Percentiles rank a stretch among this genome's conserved stretches.
Evolutionary conservation across 257 asterid species (phyloP).

Genomic region (Rubia yunnanensis): DNA sequence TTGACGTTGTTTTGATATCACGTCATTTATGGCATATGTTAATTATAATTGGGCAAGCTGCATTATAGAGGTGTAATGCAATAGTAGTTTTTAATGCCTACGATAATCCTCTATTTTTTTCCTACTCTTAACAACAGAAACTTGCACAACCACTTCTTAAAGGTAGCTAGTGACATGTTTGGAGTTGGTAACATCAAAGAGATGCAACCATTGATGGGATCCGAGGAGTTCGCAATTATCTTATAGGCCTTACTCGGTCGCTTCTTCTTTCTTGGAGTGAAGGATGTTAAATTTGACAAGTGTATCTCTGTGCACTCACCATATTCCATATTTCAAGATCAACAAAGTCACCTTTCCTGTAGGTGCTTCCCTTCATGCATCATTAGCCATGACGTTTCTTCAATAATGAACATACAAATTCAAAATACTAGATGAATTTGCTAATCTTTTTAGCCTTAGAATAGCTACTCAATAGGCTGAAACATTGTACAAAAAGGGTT

Average conservation of each 20-base stretch:
- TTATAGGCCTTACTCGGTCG: conserved; percentile 73
- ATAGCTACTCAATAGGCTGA: neutral
- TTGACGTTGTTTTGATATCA: neutral
- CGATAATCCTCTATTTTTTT: conserved; percentile 50
- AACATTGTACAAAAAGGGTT: neutral
- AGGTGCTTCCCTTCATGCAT: conserved; percentile 95
- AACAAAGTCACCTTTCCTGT: conserved; percentile 68
- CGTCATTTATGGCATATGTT: conserved; percentile 31
- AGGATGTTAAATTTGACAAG: conserved; percentile 33
- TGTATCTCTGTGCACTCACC: conserved; percentile 59
- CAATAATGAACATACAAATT: neutral
- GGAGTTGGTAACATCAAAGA: conserved; percentile 38
- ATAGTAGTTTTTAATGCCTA: conserved; percentile 38
- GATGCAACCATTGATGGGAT: conserved; percentile 67
- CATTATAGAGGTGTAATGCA: conserved; percentile 89
- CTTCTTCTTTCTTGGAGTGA: conserved; percentile 63
- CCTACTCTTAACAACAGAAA: conserved; percentile 51
- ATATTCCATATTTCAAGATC: conserved; percentile 39
- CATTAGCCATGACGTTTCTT: conserved; percentile 53
- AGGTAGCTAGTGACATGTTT: conserved; percentile 65
- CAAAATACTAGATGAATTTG: conserved; percentile 1
- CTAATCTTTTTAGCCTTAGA: neutral
- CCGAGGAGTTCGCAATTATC: conserved; percentile 75
- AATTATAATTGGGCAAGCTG: conserved; percentile 70
- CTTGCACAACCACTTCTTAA: conserved; percentile 45